Evolutionary conservation across 805 yeast genomes (phyloP), one percentile per base, ranked within the genome.

Genomic region (Spathaspora girioi): DNA sequence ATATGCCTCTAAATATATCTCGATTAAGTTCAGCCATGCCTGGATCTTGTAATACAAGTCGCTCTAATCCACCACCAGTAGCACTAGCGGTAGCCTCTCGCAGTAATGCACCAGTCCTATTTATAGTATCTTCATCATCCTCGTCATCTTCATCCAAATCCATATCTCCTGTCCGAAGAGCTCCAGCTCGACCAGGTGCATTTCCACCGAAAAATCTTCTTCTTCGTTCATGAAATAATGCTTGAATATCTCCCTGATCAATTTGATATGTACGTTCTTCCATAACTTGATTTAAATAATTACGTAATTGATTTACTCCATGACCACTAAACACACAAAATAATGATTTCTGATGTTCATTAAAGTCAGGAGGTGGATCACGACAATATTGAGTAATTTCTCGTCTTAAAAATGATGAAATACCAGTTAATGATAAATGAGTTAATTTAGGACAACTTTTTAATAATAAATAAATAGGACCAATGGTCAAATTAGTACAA

Each of bases 251-350:
- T 19, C 65, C 67, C 42, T 67, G 70, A 43, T 69, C 74, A 20
- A 70, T 56, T 43, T 59, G 62, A 52, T 69, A 68, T 2, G 68
- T 59, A 35, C 70, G 52, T 48, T 67, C 73, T 50, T 69, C 73
- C 73, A 70, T 70, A 10, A 66, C 59, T 57, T 65, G 68, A 61
- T 78, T 83, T 45, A 93, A 76, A 64, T 87, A 85, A 41, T 81
- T 83, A 55, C 97, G 80, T 55, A 93, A 75, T 53, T 82, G 81
- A 46, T 76, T 80, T 15, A 94, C 97, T 8, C 97, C 97, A 53
- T 81, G 82, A 1, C 98, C 98, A 32, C 93, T 85, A 64, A 91
- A 94, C 11, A 93, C 99, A 71, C 98, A 93, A 63, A 94, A 93
- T 46, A 88, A 78, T 19, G 84, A 79, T 56, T 85, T 85, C 67